Evolutionary conservation across 2,329 filamentous ascomycete genomes (phyloP), one percentile per base, ranked within the genome.

Genomic region (Alternaria brassicicola): DNA sequence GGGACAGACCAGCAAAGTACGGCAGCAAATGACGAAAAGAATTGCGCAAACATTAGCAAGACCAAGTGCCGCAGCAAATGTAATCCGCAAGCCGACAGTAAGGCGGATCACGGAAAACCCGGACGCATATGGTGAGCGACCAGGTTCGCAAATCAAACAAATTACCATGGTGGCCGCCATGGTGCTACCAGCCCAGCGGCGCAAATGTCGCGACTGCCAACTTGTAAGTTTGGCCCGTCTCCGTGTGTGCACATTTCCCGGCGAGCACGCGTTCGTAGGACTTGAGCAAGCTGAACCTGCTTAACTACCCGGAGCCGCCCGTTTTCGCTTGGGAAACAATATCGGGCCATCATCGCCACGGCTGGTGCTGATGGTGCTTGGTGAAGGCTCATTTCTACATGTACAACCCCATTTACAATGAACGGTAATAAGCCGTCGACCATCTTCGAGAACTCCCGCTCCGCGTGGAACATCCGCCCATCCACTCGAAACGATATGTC

Each of bases 251-350:
- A 36, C 33, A 6, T 41, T 47, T 36, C 58, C 59, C 55, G 33
- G 35, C 41, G 38, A 61, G 53, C 66, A 68, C 61, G 63, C 59
- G 61, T 64, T 65, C 53, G 63, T 65, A 59, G 48, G 53, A 63
- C 61, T 57, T 28, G 38, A 59, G 12, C 2, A 13, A 42, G 26
- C 38, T 43, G 38, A 45, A 21, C 41, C 52, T 65, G 25, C 41
- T 57, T 39, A 46, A 42, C 23, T 47, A 61, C 49, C 59, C 63
- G 62, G 56, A 39, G 26, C 26, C 41, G 39, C 26, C 35, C 46
- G 42, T 43, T 46, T 13, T 31, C 41, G 55, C 49, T 61, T 63
- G 54, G 28, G 25, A 8, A 30, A 36, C 41, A 31, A 47, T 21
- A 0, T 31, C 33, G 21, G 23, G 33, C 17, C 28, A 19, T 12